Conservation (phyloP, 2,329 filamentous ascomycete genomes). For the Trichoderma hamatum region DNA sequence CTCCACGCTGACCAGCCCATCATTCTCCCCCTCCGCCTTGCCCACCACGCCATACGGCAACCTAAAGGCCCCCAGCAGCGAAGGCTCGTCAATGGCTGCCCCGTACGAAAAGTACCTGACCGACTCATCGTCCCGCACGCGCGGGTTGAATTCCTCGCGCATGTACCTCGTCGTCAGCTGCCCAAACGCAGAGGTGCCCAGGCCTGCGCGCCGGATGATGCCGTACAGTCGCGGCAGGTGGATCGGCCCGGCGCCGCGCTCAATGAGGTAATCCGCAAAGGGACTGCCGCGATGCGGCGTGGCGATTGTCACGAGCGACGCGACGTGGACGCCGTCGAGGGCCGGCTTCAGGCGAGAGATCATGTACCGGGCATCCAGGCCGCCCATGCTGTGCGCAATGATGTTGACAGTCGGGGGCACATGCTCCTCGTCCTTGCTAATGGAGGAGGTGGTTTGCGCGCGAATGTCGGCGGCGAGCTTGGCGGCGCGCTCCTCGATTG, state of each 20-base stretch:
- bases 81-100: slow-evolving; percentile 52
- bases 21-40: slow-evolving; percentile 61
- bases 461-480: slow-evolving; percentile 60
- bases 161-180: slow-evolving; percentile 65
- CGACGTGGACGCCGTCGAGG: slow-evolving; percentile 48
- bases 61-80: slow-evolving; percentile 66
- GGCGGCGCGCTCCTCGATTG: slow-evolving; percentile 62
- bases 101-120: slow-evolving; percentile 67
- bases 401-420: slow-evolving; percentile 69
- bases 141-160: slow-evolving; percentile 60
- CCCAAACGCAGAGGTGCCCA: slow-evolving; percentile 62
- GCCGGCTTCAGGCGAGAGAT: slow-evolving; percentile 56
- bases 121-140: slow-evolving; percentile 54
- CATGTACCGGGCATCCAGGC: slow-evolving; percentile 67
- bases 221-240: slow-evolving; percentile 59
- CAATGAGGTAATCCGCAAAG: slow-evolving; percentile 58
- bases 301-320: slow-evolving; percentile 57
- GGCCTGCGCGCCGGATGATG: slow-evolving; percentile 53
- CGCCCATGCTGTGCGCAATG: slow-evolving; percentile 70
- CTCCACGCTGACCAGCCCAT: slow-evolving; percentile 67
- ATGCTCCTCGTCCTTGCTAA: neutral
- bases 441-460: slow-evolving; percentile 40
- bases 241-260: slow-evolving; percentile 46
- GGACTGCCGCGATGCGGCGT: slow-evolving; percentile 59
- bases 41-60: slow-evolving; percentile 55